A percentile compares a stretch with the other conserved stretches of the same genome.
Evolutionary conservation across 177 flowering plant species (phyloP).

Genomic region (Vitis hybrid): DNA sequence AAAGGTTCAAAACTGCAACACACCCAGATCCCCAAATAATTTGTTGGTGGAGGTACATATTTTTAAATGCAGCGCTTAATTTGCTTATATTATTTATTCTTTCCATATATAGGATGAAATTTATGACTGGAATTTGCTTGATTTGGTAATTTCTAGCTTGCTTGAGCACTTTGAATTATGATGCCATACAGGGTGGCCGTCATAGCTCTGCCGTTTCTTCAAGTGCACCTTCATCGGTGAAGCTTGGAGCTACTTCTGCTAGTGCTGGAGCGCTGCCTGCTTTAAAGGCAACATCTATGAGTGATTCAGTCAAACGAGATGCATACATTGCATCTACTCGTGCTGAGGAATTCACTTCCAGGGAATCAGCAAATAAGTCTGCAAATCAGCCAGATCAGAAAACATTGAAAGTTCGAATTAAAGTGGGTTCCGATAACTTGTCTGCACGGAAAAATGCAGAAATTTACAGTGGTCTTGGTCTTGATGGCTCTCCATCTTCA

Average conservation of each 20-base stretch:
- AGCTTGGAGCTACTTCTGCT: constrained; percentile 37
- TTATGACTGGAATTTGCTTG: constrained; percentile 2
- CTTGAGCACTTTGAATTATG: constrained; percentile 15
- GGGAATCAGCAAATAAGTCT: constrained; percentile 30
- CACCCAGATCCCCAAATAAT: constrained; percentile 45
- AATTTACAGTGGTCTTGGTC: constrained; percentile 90
- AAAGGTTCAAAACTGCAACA: constrained; percentile 28
- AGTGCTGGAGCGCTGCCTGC: constrained; percentile 20
- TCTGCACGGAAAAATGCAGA: constrained; percentile 57
- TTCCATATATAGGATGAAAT: background rate
- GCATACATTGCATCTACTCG: constrained; percentile 13
- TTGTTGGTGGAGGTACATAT: constrained; percentile 54
- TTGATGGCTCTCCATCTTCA: constrained; percentile 75
- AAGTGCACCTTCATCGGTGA: constrained; percentile 32
- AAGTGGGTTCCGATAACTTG: constrained; percentile 58
- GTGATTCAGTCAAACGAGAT: constrained; percentile 37
- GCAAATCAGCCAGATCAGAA: constrained; percentile 42
- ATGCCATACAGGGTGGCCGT: constrained; percentile 42
- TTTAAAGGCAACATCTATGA: constrained; percentile 24
- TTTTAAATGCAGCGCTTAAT: background rate
- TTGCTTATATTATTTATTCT: background rate
- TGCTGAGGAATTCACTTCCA: constrained; percentile 27
- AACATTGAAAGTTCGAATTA: constrained; percentile 68
- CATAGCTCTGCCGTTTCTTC: constrained; percentile 33
- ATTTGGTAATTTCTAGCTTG: constrained; percentile 13